A percentile compares a stretch with the other conserved stretches of the same genome.
phyloP scores from a whole-genome alignment of 2,329 filamentous ascomycete species.

The Alternaria sp. region DNA sequence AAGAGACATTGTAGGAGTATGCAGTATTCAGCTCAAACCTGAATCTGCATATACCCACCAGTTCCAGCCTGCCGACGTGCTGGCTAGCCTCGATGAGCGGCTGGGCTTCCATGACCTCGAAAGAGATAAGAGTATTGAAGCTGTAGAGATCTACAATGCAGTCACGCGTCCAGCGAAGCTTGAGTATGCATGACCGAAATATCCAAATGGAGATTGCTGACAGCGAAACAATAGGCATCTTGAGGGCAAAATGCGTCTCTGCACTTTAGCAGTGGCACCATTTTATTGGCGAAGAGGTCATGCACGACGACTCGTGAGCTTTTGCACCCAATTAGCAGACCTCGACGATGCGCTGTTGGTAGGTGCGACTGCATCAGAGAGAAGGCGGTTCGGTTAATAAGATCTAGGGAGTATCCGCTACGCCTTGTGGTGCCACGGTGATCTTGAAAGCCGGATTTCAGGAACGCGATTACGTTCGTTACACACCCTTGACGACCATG shows the following conservation, averaged over 20 bases:
- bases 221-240: conserved; percentile 18
- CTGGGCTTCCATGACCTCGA: conserved; percentile 9
- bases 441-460: conserved; percentile 41
- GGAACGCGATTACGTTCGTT: conserved; percentile 32
- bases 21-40: conserved; percentile 34
- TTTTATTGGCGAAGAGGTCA: conserved; percentile 43
- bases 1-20: conserved; percentile 37
- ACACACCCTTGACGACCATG: conserved; percentile 20
- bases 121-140: conserved; percentile 33
- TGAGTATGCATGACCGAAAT: conserved; percentile 24
- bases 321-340: conserved; percentile 39
- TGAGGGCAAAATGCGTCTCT: conserved; percentile 29
- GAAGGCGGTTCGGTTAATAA: conserved; percentile 7
- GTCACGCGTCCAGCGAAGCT: conserved; percentile 36
- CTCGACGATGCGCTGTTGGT: conserved; percentile 33
- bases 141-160: conserved; percentile 29
- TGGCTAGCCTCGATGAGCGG: conserved; percentile 15
- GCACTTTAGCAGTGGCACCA: conserved; percentile 35
- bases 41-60: conserved; percentile 30
- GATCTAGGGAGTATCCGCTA: conserved; percentile 36
- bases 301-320: conserved; percentile 35
- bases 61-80: conserved; percentile 33
- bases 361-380: conserved; percentile 12
- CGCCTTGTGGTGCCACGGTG: conserved; percentile 34
- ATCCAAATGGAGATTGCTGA: conserved; percentile 5